Conservation (phyloP, 345 rosid species). For the Dipteronia dyeriana region DNA sequence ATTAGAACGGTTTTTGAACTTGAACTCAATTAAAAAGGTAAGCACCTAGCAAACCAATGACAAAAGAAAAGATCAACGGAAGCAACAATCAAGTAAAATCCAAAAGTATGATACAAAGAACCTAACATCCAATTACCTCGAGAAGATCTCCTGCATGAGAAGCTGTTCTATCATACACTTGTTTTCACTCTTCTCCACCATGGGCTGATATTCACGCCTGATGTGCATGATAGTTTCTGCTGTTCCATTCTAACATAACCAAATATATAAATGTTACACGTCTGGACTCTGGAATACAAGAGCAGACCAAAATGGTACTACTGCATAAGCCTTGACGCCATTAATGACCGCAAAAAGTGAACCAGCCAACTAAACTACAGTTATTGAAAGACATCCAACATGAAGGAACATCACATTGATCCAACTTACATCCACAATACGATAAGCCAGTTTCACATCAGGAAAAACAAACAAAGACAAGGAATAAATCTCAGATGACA, state of each 20-base stretch:
- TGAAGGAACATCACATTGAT: neutral
- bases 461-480: neutral
- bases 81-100: conserved; percentile 9
- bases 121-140: conserved; percentile 56
- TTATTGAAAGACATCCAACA: neutral
- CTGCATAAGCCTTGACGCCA: neutral
- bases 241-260: conserved; percentile 25
- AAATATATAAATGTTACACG: neutral
- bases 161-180: conserved; percentile 76
- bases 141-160: conserved; percentile 75
- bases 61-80: conserved; percentile 7
- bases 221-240: conserved; percentile 13
- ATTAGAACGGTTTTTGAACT: too few species aligned
- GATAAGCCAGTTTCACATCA: neutral
- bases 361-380: neutral
- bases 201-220: conserved; percentile 32
- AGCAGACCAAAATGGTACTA: neutral
- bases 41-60: neutral
- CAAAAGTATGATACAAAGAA: conserved; percentile 5
- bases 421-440: neutral
- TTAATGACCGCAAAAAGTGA: neutral
- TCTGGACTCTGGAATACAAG: conserved; percentile 1
- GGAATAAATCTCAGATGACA: neutral
- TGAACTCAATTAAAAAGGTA: neutral
- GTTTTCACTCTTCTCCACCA: conserved; percentile 40